Conservation (phyloP, 2,329 filamentous ascomycete genomes). For the Fusarium siculi region DNA sequence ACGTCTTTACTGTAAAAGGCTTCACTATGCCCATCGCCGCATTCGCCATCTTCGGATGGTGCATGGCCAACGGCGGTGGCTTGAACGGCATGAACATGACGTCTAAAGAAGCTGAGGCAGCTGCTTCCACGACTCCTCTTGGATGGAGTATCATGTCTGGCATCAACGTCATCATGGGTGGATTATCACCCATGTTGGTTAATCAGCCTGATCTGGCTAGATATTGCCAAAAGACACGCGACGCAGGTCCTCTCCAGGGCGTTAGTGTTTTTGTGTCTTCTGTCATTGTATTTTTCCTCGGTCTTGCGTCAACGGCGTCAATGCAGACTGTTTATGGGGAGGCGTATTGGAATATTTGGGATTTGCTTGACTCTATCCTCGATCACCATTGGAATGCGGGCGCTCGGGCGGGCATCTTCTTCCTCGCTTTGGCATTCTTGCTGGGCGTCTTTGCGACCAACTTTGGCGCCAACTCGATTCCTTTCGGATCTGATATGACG, state of each 20-base stretch:
- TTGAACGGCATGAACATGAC: not conserved
- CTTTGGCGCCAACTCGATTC: not conserved
- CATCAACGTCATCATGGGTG: not conserved
- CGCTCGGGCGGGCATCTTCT: not conserved
- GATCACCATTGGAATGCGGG: not conserved
- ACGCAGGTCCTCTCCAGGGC: not conserved
- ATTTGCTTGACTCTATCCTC: not conserved
- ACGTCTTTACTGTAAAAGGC: not conserved
- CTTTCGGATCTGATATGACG: not conserved
- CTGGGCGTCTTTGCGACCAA: not conserved
- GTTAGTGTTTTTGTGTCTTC: not conserved
- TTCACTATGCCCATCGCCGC: not conserved
- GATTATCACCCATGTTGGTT: not conserved
- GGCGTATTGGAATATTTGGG: not conserved
- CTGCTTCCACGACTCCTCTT: not conserved
- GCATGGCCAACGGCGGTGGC: not conserved
- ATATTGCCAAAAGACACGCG: not conserved
- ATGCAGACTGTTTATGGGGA: not conserved
- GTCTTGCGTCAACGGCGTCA: not conserved
- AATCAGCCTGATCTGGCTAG: not conserved
- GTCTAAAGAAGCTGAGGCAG: not conserved
- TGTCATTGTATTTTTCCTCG: not conserved
- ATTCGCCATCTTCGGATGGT: not conserved
- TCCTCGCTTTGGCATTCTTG: rapidly evolving
- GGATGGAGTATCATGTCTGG: not conserved